Evolutionary conservation across 129 eudicot species (phyloP).

Genomic region (Smallanthus sonchifolius): DNA sequence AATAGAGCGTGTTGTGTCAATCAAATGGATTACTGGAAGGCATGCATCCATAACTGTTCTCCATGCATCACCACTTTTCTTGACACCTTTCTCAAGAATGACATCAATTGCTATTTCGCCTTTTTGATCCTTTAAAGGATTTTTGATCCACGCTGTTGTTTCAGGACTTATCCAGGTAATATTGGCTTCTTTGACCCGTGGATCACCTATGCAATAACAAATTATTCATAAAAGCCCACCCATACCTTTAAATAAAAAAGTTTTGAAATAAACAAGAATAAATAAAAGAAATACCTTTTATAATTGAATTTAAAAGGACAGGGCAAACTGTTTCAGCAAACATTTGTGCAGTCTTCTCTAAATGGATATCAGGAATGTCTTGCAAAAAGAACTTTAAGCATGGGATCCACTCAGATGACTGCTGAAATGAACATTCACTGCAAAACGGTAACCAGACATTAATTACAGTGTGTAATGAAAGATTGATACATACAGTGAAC

Average conservation of each 20-base stretch:
- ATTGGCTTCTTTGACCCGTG: constrained; percentile 64
- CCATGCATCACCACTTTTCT: constrained; percentile 94
- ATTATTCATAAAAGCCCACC: not conserved
- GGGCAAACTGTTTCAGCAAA: constrained; percentile 71
- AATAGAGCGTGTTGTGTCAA: constrained; percentile 74
- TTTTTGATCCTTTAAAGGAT: constrained; percentile 42
- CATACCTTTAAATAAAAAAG: not conserved
- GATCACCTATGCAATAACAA: constrained; percentile 65
- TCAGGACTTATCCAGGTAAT: constrained; percentile 75
- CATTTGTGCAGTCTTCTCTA: constrained; percentile 50
- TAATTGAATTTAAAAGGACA: constrained; percentile 55
- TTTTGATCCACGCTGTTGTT: constrained; percentile 68
- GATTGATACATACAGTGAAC: not conserved
- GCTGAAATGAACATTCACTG: constrained; percentile 69
- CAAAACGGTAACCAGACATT: constrained; percentile 21
- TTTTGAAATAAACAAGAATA: constrained; percentile 8
- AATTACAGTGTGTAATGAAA: not conserved
- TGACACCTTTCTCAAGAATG: constrained; percentile 73
- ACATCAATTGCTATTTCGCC: constrained; percentile 86
- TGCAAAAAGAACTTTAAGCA: constrained; percentile 77
- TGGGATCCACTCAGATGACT: constrained; percentile 45
- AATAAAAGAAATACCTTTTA: constrained; percentile 58
- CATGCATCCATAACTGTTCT: constrained; percentile 79
- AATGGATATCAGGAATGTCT: constrained; percentile 34
- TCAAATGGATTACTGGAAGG: constrained; percentile 73